These are phyloP conservation scores for Tulasnella sp. DNA, from an alignment of 768 basidiomycete species.

Conservation along the genomic window DNA sequence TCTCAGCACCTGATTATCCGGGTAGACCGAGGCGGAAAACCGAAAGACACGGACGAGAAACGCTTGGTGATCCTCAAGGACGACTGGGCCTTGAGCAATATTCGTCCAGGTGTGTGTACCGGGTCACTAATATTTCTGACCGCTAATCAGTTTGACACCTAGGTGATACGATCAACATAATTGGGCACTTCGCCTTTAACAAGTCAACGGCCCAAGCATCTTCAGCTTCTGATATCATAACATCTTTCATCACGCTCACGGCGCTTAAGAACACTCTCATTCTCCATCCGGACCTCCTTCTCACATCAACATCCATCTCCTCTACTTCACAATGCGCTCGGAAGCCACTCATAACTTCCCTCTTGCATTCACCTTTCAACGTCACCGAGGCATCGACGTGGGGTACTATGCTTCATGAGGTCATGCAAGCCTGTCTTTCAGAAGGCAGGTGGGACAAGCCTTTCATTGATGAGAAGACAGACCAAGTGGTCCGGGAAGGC, in stretches of 20 bases:
- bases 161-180: constrained; percentile 76
- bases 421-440: constrained; percentile 70
- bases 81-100: constrained; percentile 62
- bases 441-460: constrained; percentile 49
- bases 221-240: constrained; percentile 29
- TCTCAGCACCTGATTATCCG: constrained; percentile 8
- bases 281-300: constrained; percentile 82
- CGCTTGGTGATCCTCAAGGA: constrained; percentile 53
- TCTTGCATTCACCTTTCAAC: constrained; percentile 40
- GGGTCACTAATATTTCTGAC: not conserved
- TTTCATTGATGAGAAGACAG: constrained; percentile 51
- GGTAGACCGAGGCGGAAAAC: not conserved
- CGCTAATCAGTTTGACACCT: not conserved
- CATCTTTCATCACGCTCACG: constrained; percentile 44
- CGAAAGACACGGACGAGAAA: constrained; percentile 19
- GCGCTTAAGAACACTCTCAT: constrained; percentile 60
- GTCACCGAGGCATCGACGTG: constrained; percentile 41
- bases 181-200: constrained; percentile 35
- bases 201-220: constrained; percentile 9
- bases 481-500: constrained; percentile 40
- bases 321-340: constrained; percentile 74
- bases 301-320: constrained; percentile 83
- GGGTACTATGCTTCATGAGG: constrained; percentile 89
- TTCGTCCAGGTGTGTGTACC: constrained; percentile 41
- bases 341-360: constrained; percentile 66